Evolutionary conservation across 495 filamentous ascomycete species (phyloP), one percentile per base, ranked within the genome.

Genomic region (Aspergillus sclerotiicarbonarius): DNA sequence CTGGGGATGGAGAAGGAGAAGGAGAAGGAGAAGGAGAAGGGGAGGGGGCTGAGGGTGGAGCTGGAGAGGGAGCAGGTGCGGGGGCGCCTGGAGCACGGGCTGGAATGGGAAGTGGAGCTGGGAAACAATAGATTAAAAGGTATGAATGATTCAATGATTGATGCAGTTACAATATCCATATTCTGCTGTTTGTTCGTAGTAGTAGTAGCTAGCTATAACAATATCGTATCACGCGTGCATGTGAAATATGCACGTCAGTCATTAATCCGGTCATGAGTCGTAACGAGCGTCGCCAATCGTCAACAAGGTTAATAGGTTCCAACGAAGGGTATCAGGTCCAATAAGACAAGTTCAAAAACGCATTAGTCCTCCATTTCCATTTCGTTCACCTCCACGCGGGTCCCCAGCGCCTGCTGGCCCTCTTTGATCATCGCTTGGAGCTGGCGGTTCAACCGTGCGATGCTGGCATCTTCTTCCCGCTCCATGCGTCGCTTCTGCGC

Each of bases 391-490:
- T 90, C 87, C 16, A 91, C 78, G 51, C 78, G 92, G 32, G 90
- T 89, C 10, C 90, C 91, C 19, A 97, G 65, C 12, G 94, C 94
- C 65, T 94, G 89, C 66, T 87, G 89, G 0, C 91, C 94, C 69
- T 97, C 87, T 8, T 86, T 71, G 44, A 98, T 96, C 90, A 98
- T 90, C 31, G 81, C 85, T 63, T 87, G 83, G 25, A 97, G 72
- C 63, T 87, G 85, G 37, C 83, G 78, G 65, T 93, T 94, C 69
- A 97, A 83, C 19, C 86, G 83, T 54, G 83, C 82, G 52, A 98
- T 81, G 52, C 86, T 85, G 43, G 84, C 82, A 63, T 97, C 92
- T 16, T 87, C 84, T 62, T 94, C 90, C 46, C 84, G 78, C 61
- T 96, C 92, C 21, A 86, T 85, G 37, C 83, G 83, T 19, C 83